Percentiles rank a stretch among this genome's conserved stretches.
phyloP scores from a whole-genome alignment of 768 basidiomycete genomes.

The Kwoniella botswanensis region DNA sequence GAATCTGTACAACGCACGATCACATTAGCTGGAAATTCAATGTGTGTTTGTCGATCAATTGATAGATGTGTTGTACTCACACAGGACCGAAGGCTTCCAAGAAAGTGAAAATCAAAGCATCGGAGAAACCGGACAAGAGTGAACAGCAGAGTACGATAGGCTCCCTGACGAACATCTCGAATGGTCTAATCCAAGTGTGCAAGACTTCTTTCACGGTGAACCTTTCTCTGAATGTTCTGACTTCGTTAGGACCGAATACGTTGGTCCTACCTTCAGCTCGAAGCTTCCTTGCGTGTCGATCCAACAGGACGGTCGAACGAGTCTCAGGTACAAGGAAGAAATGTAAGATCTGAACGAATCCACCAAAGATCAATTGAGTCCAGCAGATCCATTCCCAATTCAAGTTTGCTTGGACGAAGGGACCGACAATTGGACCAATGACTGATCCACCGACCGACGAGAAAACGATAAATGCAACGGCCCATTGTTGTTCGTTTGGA shows the following conservation, averaged over 20 bases:
- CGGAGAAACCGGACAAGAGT: constrained; percentile 53
- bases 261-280: constrained; percentile 43
- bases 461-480: constrained; percentile 53
- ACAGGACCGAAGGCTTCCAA: constrained; percentile 50
- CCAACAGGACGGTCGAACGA: constrained; percentile 43
- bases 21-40: too few relatives aligned
- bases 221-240: constrained; percentile 32
- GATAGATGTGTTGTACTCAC: not conserved
- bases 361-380: constrained; percentile 52
- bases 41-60: not conserved
- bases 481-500: constrained; percentile 46
- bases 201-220: constrained; percentile 35
- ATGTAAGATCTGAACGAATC: constrained; percentile 47
- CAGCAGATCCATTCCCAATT: constrained; percentile 46
- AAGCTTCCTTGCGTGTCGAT: constrained; percentile 39
- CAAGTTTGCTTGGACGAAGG: constrained; percentile 33
- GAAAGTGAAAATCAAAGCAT: constrained; percentile 56
- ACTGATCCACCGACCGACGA: constrained; percentile 43
- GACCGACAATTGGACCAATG: constrained; percentile 44
- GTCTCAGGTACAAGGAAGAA: constrained; percentile 53
- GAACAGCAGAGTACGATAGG: constrained; percentile 54
- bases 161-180: constrained; percentile 50
- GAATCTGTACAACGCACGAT: constrained; percentile 16
- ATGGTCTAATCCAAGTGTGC: constrained; percentile 42
- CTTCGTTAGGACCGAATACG: constrained; percentile 49